Base-by-base conservation (phyloP, 2,329 filamentous ascomycete genomes). In the Fusarium beomiforme region DNA sequence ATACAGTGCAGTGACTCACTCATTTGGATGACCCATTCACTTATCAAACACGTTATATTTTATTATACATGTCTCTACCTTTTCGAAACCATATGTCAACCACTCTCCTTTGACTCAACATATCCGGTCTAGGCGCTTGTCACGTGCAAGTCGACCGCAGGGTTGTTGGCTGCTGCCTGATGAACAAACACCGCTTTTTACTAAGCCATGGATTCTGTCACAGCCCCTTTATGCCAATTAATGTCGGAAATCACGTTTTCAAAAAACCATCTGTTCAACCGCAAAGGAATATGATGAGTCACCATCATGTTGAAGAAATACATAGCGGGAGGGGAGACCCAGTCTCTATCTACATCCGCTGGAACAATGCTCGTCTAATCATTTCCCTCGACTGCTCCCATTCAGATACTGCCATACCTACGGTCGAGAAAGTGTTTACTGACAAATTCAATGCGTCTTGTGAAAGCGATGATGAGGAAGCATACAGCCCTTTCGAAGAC, bases 201-300 rank as follows among this genome's bases (percentile, higher is more conserved):
- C n/a, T n/a, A n/a, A n/a, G n/a, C n/a, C n/a, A n/a, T n/a, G n/a
- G n/a, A n/a, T n/a, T n/a, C n/a, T n/a, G n/a, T 29, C 26, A 29
- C 26, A 29, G 26, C 9, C 26, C 6, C 26, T 29, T 29, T 29
- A 29, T 6, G 3, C 4, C 31, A 12, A 14, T 46, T 13, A 13
- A 16, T 6, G 16, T 10, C 3, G 10, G 6, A 14, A 24, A 6
- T 19, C 1, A 5, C 16, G 24, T 19, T 44, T 39, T 12, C 23
- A 8, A 14, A 0, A 8, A 6, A n/a, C 4, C 7, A 13, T 13
- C 7, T 29, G 4, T 6, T 29, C 14, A 21, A 5, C n/a, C n/a
- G n/a, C 26, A 29, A 29, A 29, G 6, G 9, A 6, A 6, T 4
- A 29, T 29, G 9, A 47, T 31, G 26, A 21, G 46, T 9, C 16